Base-by-base conservation (phyloP, 352 stramenopile genomes). In the Phytophthora cryptogea region DNA sequence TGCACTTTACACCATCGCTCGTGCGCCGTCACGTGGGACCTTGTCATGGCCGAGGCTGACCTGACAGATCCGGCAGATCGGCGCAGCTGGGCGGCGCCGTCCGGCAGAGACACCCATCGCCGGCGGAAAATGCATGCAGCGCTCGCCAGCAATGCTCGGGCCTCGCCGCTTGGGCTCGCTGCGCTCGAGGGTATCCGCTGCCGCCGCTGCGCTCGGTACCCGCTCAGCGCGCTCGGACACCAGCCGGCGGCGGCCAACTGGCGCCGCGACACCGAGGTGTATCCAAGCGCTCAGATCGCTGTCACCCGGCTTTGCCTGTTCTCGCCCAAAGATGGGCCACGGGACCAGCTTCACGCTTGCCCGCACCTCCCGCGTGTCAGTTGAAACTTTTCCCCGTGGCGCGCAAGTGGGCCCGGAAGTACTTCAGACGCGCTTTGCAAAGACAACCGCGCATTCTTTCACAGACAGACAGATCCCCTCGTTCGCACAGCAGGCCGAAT, bases 281-380 rank as follows among this genome's bases (percentile, higher is more conserved):
- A 74, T 74, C 66, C 60, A 70, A 74, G 31, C 49, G 63, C 63
- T 68, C 63, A 67, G 63, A 60, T 63, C 57, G 28, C 36, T 62
- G 62, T 57, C 48, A 59, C 68, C 66, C 51, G 55, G 47, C 55
- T 74, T 70, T 74, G 46, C 10, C 27, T 8, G 37, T 7, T 3
- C 32, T 41, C 16, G 30, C 28, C 26, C 40, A 68, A 31, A 54
- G 36, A 72, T 58, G 42, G 36, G 43, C 44, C 43, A 58, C 52
- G 13, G 39, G 54, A 66, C 49, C 60, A 67, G 52, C 54, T 70
- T 27, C 5, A 27, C 20, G 20, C 46, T 55, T 60, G 42, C 66
- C 63, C 50, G 57, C 20, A 23, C 20, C 20, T 23, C 20, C 36
- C 46, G n/a, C 10, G 36, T 51, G 45, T 54, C 69, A 77, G 14